Evolutionary conservation across 208 protist species (phyloP).

Genomic region (Trypanosoma scelopori): DNA sequence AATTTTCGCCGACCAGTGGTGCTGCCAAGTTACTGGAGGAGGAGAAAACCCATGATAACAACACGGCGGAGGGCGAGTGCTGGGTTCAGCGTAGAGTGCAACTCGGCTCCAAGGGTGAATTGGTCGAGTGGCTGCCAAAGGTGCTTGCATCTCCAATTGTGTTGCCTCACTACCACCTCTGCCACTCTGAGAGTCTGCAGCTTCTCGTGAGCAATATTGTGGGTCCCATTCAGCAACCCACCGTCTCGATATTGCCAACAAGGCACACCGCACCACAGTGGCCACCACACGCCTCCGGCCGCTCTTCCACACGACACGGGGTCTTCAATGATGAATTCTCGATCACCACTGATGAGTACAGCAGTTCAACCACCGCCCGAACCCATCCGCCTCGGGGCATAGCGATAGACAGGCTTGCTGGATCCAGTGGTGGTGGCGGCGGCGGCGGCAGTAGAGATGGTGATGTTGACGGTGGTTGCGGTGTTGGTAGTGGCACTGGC

Average conservation of each 20-base stretch:
- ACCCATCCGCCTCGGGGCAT: background rate
- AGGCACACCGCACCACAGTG: constrained; percentile 77
- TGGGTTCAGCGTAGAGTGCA: constrained; percentile 56
- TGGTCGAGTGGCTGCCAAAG: constrained; percentile 44
- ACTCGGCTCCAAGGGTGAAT: constrained; percentile 56
- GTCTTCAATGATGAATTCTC: constrained; percentile 10
- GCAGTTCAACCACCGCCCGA: constrained; percentile 54
- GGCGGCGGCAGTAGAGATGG: no score
- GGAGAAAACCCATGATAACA: background rate
- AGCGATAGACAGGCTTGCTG: background rate
- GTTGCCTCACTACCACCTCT: constrained; percentile 40
- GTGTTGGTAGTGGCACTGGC: no score
- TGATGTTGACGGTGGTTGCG: no score
- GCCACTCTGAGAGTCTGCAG: constrained; percentile 64
- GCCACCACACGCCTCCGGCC: constrained; percentile 63
- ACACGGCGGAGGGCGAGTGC: background rate
- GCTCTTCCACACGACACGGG: constrained; percentile 7
- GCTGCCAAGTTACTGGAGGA: background rate
- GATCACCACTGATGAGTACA: constrained; percentile 69
- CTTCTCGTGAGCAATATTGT: constrained; percentile 71
- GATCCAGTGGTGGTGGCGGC: background rate
- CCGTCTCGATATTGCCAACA: constrained; percentile 55
- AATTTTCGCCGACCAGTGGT: no score
- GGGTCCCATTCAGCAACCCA: constrained; percentile 80
- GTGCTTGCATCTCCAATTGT: constrained; percentile 45